Evolutionary conservation across 169 alveolate species (phyloP).

Genomic region (Plasmodium chabaudi): DNA sequence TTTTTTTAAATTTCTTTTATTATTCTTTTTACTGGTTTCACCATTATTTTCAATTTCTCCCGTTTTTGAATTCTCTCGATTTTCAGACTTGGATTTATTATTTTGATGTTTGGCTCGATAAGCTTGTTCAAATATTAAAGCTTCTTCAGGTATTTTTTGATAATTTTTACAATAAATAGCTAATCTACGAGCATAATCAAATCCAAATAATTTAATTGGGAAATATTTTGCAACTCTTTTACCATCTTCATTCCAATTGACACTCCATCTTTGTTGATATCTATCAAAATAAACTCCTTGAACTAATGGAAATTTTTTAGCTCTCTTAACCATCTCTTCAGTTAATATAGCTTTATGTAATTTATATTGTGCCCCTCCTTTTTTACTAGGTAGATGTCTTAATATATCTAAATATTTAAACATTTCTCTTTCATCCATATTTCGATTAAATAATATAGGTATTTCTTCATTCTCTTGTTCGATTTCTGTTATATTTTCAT

Average conservation of each 20-base stretch:
- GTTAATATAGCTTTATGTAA: slow-evolving; percentile 79
- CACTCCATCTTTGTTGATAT: slow-evolving; percentile 86
- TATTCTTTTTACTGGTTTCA: background rate
- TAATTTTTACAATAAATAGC: slow-evolving; percentile 81
- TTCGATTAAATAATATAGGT: slow-evolving; percentile 42
- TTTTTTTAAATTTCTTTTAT: background rate
- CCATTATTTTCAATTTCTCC: background rate
- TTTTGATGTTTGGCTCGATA: slow-evolving; percentile 75
- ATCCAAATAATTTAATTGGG: slow-evolving; percentile 83
- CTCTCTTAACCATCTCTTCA: slow-evolving; percentile 81
- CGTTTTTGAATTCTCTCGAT: background rate
- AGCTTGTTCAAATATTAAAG: slow-evolving; percentile 67
- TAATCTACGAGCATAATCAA: slow-evolving; percentile 81
- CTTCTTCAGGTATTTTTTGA: slow-evolving; percentile 76
- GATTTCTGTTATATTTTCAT: background rate
- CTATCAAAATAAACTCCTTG: slow-evolving; percentile 85
- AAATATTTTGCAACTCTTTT: slow-evolving; percentile 85
- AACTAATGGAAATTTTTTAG: slow-evolving; percentile 82
- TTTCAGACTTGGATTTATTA: slow-evolving; percentile 61
- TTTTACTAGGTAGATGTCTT: slow-evolving; percentile 75
- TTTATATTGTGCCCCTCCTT: slow-evolving; percentile 80
- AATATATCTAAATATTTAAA: slow-evolving; percentile 57
- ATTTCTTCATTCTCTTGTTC: background rate
- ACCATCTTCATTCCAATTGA: slow-evolving; percentile 85
- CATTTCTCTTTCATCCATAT: slow-evolving; percentile 74